Evolutionary conservation across 2,329 filamentous ascomycete species (phyloP).

Genomic region (Aspergillus fumigatiaffinis): DNA sequence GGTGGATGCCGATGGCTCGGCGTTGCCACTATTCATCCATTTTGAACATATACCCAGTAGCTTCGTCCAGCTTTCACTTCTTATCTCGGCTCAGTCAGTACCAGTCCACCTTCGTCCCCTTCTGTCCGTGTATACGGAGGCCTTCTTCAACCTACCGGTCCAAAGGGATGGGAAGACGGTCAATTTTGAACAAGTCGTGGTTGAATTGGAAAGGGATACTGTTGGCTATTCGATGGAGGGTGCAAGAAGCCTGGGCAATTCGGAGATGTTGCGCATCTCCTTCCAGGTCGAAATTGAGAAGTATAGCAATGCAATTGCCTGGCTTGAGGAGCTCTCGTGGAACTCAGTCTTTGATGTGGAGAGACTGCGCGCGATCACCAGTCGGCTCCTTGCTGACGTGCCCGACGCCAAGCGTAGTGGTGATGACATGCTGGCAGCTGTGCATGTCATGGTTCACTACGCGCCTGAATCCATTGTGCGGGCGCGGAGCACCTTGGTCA

Average conservation of each 20-base stretch:
- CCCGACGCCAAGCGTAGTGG: slow-evolving; percentile 89
- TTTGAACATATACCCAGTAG: slow-evolving; percentile 92
- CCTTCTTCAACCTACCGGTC: slow-evolving; percentile 93
- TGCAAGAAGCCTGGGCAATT: slow-evolving; percentile 66
- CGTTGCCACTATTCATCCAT: slow-evolving; percentile 83
- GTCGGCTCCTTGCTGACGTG: slow-evolving; percentile 84
- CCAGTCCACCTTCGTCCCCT: slow-evolving; percentile 82
- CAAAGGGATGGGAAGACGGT: slow-evolving; percentile 69
- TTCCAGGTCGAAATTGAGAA: slow-evolving; percentile 87
- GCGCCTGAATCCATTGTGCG: slow-evolving; percentile 71
- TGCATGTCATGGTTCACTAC: slow-evolving; percentile 74
- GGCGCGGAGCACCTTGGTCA: slow-evolving; percentile 77
- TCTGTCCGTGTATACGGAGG: slow-evolving; percentile 77
- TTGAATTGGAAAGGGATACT: slow-evolving; percentile 85
- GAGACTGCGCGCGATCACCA: slow-evolving; percentile 59
- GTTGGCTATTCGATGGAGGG: slow-evolving; percentile 74
- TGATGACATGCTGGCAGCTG: slow-evolving; percentile 54
- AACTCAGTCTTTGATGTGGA: slow-evolving; percentile 82
- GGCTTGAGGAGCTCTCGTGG: slow-evolving; percentile 83
- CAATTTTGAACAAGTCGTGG: slow-evolving; percentile 88
- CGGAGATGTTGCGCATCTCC: slow-evolving; percentile 74
- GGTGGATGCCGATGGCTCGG: slow-evolving; percentile 64
- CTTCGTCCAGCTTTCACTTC: slow-evolving; percentile 80
- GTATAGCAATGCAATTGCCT: slow-evolving; percentile 75
- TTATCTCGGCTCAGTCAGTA: slow-evolving; percentile 72